These are phyloP conservation scores for Chaetomium olivaceum DNA, from an alignment of 2,329 filamentous ascomycete species.

Conservation along the genomic window DNA sequence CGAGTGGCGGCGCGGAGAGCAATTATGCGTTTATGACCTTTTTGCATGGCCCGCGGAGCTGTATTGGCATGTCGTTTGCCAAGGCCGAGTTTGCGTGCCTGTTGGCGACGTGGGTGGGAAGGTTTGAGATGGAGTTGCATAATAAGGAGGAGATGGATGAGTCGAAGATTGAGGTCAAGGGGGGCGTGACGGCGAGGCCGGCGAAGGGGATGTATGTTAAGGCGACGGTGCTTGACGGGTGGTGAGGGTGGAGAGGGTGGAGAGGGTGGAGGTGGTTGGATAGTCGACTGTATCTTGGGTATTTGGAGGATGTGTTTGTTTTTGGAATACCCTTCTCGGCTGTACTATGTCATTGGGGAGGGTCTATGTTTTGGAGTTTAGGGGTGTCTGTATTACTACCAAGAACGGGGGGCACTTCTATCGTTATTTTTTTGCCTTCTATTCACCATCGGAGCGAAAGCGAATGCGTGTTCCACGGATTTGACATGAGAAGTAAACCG, in stretches of 20 bases:
- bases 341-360: background rate
- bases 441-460: background rate
- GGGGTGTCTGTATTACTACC: background rate
- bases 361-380: background rate
- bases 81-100: slow-evolving; percentile 83
- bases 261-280: background rate
- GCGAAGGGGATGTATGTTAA: slow-evolving; percentile 70
- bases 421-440: background rate
- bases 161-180: slow-evolving; percentile 65
- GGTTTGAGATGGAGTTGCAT: slow-evolving; percentile 64
- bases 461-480: background rate
- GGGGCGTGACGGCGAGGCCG: slow-evolving; percentile 71
- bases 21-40: slow-evolving; percentile 83
- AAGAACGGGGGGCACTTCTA: background rate
- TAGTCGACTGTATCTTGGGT: background rate
- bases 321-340: background rate
- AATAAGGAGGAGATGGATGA: slow-evolving; percentile 65
- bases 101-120: slow-evolving; percentile 73
- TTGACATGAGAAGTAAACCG: background rate
- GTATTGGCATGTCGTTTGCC: slow-evolving; percentile 81
- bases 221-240: slow-evolving; percentile 66
- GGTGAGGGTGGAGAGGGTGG: slow-evolving; percentile 47
- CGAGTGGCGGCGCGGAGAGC: slow-evolving; percentile 69
- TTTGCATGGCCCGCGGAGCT: slow-evolving; percentile 80
- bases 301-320: background rate